A percentile compares a stretch with the other conserved stretches of the same genome.
Evolutionary conservation across 306 rosid genomes (phyloP).

Genomic region (Rubus idaeus): DNA sequence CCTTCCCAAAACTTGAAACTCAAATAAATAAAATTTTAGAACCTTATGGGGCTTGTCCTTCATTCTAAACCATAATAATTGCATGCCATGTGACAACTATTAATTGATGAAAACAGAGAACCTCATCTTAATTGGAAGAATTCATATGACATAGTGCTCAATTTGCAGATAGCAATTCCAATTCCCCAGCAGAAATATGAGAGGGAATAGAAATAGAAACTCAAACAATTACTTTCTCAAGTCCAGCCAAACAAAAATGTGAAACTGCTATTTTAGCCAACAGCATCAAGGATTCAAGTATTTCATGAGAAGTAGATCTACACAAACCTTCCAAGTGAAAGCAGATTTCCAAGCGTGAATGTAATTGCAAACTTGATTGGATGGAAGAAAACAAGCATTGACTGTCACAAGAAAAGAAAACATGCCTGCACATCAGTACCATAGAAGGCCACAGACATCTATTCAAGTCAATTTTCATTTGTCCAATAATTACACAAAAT

Average conservation of each 20-base stretch:
- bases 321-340: conserved; percentile 88
- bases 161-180: not conserved
- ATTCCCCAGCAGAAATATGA: not conserved
- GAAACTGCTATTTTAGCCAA: not conserved
- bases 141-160: not conserved
- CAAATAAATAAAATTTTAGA: not conserved
- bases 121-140: not conserved
- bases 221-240: not conserved
- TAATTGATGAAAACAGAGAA: not conserved
- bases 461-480: conserved; percentile 1
- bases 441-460: not conserved
- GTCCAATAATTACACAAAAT: not conserved
- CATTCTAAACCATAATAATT: not conserved
- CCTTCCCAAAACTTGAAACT: not conserved
- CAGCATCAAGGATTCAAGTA: not conserved
- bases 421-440: conserved; percentile 30
- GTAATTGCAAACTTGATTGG: conserved; percentile 90
- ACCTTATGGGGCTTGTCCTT: not conserved
- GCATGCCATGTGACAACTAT: not conserved
- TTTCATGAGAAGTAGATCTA: conserved; percentile 13
- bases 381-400: conserved; percentile 86
- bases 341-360: conserved; percentile 93
- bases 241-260: not conserved
- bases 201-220: not conserved
- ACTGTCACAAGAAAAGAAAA: conserved; percentile 54